Evolutionary conservation across 2,329 filamentous ascomycete genomes (phyloP).

Genomic region (Thielaviopsis musarum): DNA sequence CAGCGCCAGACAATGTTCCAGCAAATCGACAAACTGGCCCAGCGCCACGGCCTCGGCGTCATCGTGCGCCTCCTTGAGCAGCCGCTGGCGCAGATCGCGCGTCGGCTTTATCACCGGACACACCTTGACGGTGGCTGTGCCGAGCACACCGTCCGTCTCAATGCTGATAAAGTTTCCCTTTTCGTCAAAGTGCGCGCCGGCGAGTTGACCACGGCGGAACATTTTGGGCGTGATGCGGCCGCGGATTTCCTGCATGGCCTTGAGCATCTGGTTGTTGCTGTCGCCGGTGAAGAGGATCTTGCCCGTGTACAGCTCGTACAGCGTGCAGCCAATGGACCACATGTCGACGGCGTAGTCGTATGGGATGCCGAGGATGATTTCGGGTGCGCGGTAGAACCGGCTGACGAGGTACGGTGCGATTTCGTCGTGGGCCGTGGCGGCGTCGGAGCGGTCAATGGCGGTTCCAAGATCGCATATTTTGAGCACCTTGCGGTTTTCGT

Average conservation of each 20-base stretch:
- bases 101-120: constrained; percentile 58
- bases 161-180: constrained; percentile 68
- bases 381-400: constrained; percentile 90
- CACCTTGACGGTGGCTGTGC: constrained; percentile 55
- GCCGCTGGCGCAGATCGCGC: constrained; percentile 63
- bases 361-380: constrained; percentile 92
- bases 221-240: constrained; percentile 84
- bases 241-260: constrained; percentile 87
- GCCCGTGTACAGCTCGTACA: constrained; percentile 93
- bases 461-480: constrained; percentile 96
- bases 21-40: constrained; percentile 66
- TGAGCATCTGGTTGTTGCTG: constrained; percentile 97
- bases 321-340: constrained; percentile 94
- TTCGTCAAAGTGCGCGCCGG: constrained; percentile 67
- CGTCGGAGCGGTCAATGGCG: constrained; percentile 77
- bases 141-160: constrained; percentile 74
- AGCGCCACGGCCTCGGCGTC: constrained; percentile 58
- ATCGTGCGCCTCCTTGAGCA: constrained; percentile 50
- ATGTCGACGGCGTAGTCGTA: constrained; percentile 92
- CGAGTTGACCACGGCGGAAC: constrained; percentile 64
- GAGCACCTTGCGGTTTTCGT: constrained; percentile 64
- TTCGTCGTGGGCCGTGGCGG: constrained; percentile 53
- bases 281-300: constrained; percentile 92
- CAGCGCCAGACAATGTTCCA: constrained; percentile 74
- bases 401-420: constrained; percentile 91